Conservation (phyloP, 78 protist species). For the Diacronema lutheri region DNA sequence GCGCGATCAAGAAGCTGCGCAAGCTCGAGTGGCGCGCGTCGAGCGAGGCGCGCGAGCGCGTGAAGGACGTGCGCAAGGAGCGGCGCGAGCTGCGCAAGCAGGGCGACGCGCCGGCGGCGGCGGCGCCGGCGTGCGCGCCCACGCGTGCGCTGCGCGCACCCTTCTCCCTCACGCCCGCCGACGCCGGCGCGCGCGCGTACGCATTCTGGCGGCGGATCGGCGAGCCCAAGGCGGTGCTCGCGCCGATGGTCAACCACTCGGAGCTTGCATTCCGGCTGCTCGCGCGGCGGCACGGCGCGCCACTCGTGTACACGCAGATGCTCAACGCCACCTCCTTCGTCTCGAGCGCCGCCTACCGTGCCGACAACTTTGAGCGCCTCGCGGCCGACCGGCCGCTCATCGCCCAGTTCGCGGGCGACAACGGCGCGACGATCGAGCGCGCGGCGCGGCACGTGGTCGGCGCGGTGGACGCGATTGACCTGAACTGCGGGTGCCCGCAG, state of each 20-base stretch:
- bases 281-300: neutral
- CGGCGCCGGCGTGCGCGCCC: too few species aligned
- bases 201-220: too few species aligned
- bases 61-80: too few species aligned
- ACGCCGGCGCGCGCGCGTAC: too few species aligned
- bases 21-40: too few species aligned
- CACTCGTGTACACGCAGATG: conserved; percentile 12
- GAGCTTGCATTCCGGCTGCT: conserved; percentile 34
- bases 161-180: too few species aligned
- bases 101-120: too few species aligned
- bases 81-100: too few species aligned
- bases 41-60: too few species aligned
- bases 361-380: neutral
- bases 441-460: neutral
- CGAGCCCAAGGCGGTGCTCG: neutral
- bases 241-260: neutral
- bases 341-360: neutral
- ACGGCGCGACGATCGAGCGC: neutral
- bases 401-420: conserved; percentile 13
- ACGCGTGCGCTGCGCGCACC: too few species aligned
- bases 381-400: conserved; percentile 32
- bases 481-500: conserved; percentile 47
- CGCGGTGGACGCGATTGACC: conserved; percentile 38
- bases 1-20: too few species aligned
- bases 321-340: neutral